Base-by-base conservation (phyloP, 2,329 filamentous ascomycete species). In the Elsinoe australis region DNA sequence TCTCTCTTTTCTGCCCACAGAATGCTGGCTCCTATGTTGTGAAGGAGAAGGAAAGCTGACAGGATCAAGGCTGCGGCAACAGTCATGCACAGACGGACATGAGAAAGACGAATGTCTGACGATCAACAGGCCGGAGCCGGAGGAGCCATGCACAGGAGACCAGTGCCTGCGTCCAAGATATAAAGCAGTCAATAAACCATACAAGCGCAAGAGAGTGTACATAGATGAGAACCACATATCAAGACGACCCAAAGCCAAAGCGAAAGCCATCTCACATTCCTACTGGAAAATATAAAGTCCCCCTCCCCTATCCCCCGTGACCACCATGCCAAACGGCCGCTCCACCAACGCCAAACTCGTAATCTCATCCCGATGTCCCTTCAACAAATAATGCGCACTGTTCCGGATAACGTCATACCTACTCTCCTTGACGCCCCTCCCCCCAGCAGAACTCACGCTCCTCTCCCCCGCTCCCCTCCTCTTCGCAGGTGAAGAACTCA, bases 291-390 rank as follows among this genome's bases (percentile, higher is more conserved):
- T 82, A 72, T 92, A 94, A 36, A 96, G 80, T 63, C 90, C 82
- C 0, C 92, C 92, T 31, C 83, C 85, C 57, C 90, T 75, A 71
- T 98, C 92, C 47, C 85, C 89, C 55, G 85, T 94, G 42, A 96
- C 74, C 26, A 89, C 84, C 87, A 96, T 95, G 3, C 84, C 85
- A 64, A 94, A 95, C 18, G 92, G 92, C 54, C 79, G 74, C 69
- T 95, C 87, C 56, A 98, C 66, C 60, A 96, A 69, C n/a, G 84
- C 84, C 56, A 95, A 81, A 67, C 96, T 90, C 59, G 85, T 77
- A 51, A 98, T 82, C 3, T 81, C 81, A 67, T 98, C 92, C 58
- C 95, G 66, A 67, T 98, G 92, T 51, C 83, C 87, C 62, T 81
- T 84, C 50, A 96, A 68, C 56, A 98, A 65, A 65, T 87, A 80